A percentile compares a stretch with the other conserved stretches of the same genome.
Conservation (phyloP, 768 basidiomycete genomes). For the Hydnum rufescens region DNA sequence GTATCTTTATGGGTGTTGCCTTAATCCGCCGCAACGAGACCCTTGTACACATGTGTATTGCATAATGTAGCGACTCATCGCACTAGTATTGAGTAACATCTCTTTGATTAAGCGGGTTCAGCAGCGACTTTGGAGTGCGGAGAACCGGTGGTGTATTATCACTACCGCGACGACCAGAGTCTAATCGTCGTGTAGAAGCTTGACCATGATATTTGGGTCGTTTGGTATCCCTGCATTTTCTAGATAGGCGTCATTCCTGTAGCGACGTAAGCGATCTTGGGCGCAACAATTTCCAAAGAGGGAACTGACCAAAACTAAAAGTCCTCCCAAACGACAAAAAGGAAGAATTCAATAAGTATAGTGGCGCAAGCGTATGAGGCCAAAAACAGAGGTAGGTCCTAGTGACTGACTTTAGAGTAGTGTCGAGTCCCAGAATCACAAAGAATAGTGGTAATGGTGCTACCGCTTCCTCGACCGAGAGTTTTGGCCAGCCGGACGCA, state of each 20-base stretch:
- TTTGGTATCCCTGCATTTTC: constrained; percentile 23
- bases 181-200: constrained; percentile 20
- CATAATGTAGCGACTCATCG: too few species aligned
- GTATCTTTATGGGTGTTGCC: too few species aligned
- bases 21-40: too few species aligned
- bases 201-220: constrained; percentile 23
- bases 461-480: constrained; percentile 23
- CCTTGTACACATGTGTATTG: too few species aligned
- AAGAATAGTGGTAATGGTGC: constrained; percentile 67
- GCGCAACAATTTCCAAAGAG: not conserved
- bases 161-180: too few species aligned
- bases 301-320: constrained; percentile 30
- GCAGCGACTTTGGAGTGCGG: too few species aligned
- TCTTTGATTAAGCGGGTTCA: too few species aligned
- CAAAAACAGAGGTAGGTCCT: not conserved
- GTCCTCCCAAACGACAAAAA: not conserved
- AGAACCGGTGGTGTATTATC: too few species aligned
- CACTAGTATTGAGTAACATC: too few species aligned
- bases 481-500: constrained; percentile 61
- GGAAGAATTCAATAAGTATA: constrained; percentile 1
- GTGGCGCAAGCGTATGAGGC: not conserved
- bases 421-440: constrained; percentile 86
- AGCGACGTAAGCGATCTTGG: not conserved
- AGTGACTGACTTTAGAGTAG: constrained; percentile 67
- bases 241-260: constrained; percentile 36